Evolutionary conservation across 345 rosid species (phyloP).

Genomic region (Boechera stricta): DNA sequence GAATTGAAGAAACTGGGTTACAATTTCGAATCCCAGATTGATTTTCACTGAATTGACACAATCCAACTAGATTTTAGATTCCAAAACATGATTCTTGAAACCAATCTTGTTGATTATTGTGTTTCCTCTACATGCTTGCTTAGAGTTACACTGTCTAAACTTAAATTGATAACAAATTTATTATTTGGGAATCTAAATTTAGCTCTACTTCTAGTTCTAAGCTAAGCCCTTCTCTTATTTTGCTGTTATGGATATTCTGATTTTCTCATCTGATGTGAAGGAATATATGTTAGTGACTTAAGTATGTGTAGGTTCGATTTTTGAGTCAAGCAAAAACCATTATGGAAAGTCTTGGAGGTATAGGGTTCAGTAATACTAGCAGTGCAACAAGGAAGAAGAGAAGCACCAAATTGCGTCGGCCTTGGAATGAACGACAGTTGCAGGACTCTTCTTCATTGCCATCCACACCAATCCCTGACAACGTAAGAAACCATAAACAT

Average conservation of each 20-base stretch:
- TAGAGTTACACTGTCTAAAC: neutral
- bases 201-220: no score
- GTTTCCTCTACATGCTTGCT: neutral
- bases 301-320: slow-evolving; percentile 15
- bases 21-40: neutral
- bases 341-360: slow-evolving; percentile 65
- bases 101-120: slow-evolving; percentile 1
- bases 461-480: slow-evolving; percentile 71
- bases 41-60: neutral
- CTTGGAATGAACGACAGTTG: slow-evolving; percentile 65
- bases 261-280: neutral
- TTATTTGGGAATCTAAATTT: neutral
- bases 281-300: neutral
- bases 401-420: slow-evolving; percentile 66
- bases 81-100: neutral
- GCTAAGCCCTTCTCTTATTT: neutral
- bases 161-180: neutral
- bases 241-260: neutral
- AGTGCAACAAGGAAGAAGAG: slow-evolving; percentile 73
- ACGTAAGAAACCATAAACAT: slow-evolving; percentile 45
- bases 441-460: slow-evolving; percentile 67
- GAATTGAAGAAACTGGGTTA: neutral
- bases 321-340: slow-evolving; percentile 1
- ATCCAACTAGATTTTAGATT: neutral
- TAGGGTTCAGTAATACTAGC: slow-evolving; percentile 60